Conservation (phyloP, 441 rosid species). For the Biscutella laevigata region DNA sequence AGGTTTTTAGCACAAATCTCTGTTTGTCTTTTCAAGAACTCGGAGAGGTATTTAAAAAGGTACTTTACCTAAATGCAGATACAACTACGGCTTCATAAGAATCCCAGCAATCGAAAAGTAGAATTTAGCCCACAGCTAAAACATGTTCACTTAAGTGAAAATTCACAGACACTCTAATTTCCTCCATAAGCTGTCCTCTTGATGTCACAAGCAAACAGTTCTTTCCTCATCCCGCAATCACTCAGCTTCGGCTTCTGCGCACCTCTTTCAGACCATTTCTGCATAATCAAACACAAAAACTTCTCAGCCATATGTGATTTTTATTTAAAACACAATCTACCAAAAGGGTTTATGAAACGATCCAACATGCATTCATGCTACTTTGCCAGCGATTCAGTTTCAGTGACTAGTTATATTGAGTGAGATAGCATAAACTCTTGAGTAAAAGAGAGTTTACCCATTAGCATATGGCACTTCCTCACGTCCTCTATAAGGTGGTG, state of each 20-base stretch:
- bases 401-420: not conserved
- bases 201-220: conserved; percentile 15
- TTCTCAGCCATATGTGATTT: not conserved
- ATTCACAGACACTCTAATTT: conserved; percentile 56
- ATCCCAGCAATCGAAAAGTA: conserved; percentile 68
- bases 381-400: not conserved
- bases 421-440: not conserved
- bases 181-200: conserved; percentile 24
- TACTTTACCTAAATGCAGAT: conserved; percentile 29
- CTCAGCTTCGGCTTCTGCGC: conserved; percentile 79
- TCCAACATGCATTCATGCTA: not conserved
- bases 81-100: conserved; percentile 38
- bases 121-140: conserved; percentile 39
- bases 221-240: conserved; percentile 13
- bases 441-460: conserved; percentile 30
- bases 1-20: conserved; percentile 41
- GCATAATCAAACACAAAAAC: conserved; percentile 17
- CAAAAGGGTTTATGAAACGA: not conserved
- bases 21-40: conserved; percentile 32
- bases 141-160: conserved; percentile 53
- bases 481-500: conserved; percentile 48
- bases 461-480: conserved; percentile 53
- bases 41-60: conserved; percentile 25
- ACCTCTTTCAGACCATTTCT: conserved; percentile 72
- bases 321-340: not conserved